Percentiles rank a stretch among this genome's conserved stretches.
phyloP scores from a whole-genome alignment of 495 filamentous ascomycete genomes.

The Annulohypoxylon moriforme region DNA sequence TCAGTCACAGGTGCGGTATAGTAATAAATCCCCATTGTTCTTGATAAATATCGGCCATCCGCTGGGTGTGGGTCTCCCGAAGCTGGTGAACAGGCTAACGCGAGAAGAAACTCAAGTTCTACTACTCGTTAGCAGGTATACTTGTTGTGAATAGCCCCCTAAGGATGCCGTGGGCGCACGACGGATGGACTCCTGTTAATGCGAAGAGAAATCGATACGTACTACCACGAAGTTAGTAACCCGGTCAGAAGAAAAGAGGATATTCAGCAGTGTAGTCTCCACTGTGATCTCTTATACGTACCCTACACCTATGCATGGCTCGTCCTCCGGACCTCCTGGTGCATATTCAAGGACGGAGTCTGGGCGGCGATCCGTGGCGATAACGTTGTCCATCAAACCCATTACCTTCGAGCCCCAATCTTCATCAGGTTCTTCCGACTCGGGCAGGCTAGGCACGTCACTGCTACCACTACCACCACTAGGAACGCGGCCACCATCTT shows the following conservation, averaged over 20 bases:
- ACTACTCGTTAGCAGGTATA: constrained; percentile 1
- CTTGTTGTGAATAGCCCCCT: neutral
- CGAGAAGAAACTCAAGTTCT: constrained; percentile 38
- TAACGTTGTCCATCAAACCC: neutral
- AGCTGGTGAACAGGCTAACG: neutral
- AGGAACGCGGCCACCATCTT: no score
- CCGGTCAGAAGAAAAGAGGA: neutral
- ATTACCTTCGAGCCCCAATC: neutral
- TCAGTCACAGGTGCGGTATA: no score
- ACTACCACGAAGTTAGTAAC: neutral
- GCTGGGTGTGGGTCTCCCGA: constrained; percentile 19
- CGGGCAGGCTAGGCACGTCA: no score
- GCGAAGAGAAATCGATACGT: neutral
- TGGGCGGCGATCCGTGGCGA: neutral
- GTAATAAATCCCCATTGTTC: no score
- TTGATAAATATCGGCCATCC: constrained; percentile 23
- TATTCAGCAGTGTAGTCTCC: no score
- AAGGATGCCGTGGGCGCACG: neutral
- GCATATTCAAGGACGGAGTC: neutral
- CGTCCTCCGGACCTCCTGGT: neutral
- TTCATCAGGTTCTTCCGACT: neutral
- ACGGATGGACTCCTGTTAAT: neutral
- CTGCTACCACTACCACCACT: no score
- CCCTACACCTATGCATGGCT: neutral
- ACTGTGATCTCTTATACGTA: neutral